Evolutionary conservation across 441 rosid species (phyloP).

Genomic region (Pelargonium citronellum): DNA sequence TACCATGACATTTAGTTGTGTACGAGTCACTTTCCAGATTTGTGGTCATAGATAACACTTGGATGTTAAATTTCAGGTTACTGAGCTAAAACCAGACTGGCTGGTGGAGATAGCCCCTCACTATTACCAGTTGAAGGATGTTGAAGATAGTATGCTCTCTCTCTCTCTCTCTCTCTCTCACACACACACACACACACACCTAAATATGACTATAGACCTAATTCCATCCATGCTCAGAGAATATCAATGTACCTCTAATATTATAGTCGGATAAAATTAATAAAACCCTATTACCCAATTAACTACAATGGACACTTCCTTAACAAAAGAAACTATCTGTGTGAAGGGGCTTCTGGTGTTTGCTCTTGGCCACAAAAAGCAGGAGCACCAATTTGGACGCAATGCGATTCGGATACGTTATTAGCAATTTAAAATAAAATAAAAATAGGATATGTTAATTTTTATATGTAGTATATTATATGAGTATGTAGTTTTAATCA

Average conservation of each 20-base stretch:
- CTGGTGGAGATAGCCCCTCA: slow-evolving; percentile 95
- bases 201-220: neutral
- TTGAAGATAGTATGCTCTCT: slow-evolving; percentile 66
- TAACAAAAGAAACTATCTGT: neutral
- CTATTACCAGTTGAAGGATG: slow-evolving; percentile 89
- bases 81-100: slow-evolving; percentile 97
- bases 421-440: too few species aligned
- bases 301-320: neutral
- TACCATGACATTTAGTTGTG: slow-evolving; percentile 8
- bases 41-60: slow-evolving; percentile 25
- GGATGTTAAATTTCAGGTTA: slow-evolving; percentile 50
- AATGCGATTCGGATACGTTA: too few species aligned
- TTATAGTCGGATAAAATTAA: neutral
- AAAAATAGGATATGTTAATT: too few species aligned
- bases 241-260: neutral
- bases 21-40: slow-evolving; percentile 14
- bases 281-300: neutral
- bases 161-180: slow-evolving; percentile 19
- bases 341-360: neutral
- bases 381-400: too few species aligned
- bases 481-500: too few species aligned
- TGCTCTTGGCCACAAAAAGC: neutral
- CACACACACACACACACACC: too few species aligned
- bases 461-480: too few species aligned
- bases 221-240: neutral